These are phyloP conservation scores for Erigeron canadensis DNA, from an alignment of 129 eudicot genomes.

Conservation along the genomic window DNA sequence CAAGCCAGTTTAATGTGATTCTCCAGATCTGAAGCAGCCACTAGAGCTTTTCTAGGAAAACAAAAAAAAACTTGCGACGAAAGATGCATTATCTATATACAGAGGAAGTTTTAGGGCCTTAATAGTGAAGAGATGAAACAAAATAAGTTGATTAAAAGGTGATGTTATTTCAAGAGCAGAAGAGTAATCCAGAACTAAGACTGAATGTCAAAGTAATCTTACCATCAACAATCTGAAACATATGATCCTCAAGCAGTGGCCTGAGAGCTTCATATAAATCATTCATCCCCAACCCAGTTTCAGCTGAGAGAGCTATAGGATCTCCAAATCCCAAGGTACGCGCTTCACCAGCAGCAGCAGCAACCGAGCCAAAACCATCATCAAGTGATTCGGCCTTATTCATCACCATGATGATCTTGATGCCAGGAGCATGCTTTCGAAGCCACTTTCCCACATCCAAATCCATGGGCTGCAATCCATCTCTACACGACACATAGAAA, in stretches of 20 bases:
- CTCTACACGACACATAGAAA: slow-evolving; percentile 44
- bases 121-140: too few species aligned
- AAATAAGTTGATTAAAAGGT: background rate
- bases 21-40: background rate
- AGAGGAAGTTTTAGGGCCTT: background rate
- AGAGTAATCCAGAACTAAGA: background rate
- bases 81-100: background rate
- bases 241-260: slow-evolving; percentile 74
- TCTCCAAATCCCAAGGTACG: slow-evolving; percentile 88
- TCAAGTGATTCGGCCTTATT: slow-evolving; percentile 90
- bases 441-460: slow-evolving; percentile 97
- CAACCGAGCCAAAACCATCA: slow-evolving; percentile 68
- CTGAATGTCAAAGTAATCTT: slow-evolving; percentile 10
- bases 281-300: slow-evolving; percentile 90
- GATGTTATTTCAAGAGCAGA: background rate
- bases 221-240: slow-evolving; percentile 57
- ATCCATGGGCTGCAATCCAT: slow-evolving; percentile 94
- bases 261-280: slow-evolving; percentile 66
- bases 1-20: background rate
- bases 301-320: slow-evolving; percentile 89
- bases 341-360: slow-evolving; percentile 83
- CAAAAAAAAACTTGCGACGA: background rate
- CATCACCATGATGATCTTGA: slow-evolving; percentile 75
- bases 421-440: slow-evolving; percentile 74
- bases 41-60: background rate